These are phyloP conservation scores for Trichoderma hamatum DNA, from an alignment of 2,329 filamentous ascomycete species.

Conservation along the genomic window DNA sequence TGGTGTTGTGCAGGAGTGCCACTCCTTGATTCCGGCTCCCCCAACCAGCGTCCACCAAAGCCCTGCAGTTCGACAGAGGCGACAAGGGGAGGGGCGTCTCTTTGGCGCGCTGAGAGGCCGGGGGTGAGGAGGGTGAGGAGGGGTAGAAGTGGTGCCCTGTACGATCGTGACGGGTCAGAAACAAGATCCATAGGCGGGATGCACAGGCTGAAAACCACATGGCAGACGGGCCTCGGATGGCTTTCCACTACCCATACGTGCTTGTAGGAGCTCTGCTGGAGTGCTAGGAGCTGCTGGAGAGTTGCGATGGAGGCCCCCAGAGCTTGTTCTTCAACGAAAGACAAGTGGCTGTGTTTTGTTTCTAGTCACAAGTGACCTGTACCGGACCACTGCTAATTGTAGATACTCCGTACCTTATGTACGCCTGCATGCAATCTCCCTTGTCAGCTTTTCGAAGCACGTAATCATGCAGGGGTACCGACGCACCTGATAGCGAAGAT, in stretches of 20 bases:
- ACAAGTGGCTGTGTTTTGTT: neutral
- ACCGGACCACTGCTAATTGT: neutral
- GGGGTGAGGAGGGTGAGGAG: conserved; percentile 26
- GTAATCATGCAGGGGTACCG: conserved; percentile 23
- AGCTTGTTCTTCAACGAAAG: neutral
- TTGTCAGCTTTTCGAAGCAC: conserved; percentile 14
- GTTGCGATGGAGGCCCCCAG: neutral
- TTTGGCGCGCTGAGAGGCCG: conserved; percentile 18
- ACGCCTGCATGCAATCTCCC: conserved; percentile 17
- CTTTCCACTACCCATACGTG: neutral
- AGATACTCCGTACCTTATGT: neutral
- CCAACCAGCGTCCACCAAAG: conserved; percentile 29
- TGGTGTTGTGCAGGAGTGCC: conserved; percentile 36
- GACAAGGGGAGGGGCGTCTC: conserved; percentile 24
- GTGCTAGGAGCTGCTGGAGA: neutral
- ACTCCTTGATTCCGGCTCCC: conserved; percentile 31
- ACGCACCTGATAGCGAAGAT: conserved; percentile 12
- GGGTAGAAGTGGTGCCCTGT: conserved; percentile 25
- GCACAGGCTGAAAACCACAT: conserved; percentile 26
- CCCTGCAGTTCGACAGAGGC: conserved; percentile 29
- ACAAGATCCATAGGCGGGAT: conserved; percentile 28
- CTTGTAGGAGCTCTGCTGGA: neutral
- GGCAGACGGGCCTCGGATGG: conserved; percentile 24
- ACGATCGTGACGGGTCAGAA: conserved; percentile 28
- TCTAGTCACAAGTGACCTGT: neutral